Conservation (phyloP, 208 protist genomes). For the Leishmania major region DNA sequence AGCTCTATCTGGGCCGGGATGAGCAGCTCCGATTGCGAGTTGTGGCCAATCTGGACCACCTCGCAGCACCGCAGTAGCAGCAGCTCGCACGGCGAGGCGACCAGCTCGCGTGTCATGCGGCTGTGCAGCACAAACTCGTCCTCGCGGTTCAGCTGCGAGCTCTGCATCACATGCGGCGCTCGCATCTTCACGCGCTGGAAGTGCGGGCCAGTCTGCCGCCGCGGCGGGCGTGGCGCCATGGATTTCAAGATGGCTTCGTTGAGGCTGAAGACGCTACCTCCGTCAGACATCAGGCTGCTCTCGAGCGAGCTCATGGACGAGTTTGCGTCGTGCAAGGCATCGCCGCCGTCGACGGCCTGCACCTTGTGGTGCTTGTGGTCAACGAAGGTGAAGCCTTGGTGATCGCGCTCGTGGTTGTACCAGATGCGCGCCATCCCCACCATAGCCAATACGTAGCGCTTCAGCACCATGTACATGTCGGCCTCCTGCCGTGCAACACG, state of each 20-base stretch:
- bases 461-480: slow-evolving; percentile 85
- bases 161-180: slow-evolving; percentile 34
- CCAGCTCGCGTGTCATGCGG: slow-evolving; percentile 79
- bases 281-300: slow-evolving; percentile 56
- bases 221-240: slow-evolving; percentile 63
- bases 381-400: slow-evolving; percentile 66
- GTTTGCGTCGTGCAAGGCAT: slow-evolving; percentile 9
- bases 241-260: slow-evolving; percentile 80
- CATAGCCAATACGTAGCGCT: slow-evolving; percentile 84
- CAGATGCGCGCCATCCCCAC: slow-evolving; percentile 80
- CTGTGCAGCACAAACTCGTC: slow-evolving; percentile 85
- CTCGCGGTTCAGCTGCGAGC: slow-evolving; percentile 35
- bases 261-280: slow-evolving; percentile 71
- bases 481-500: slow-evolving; percentile 75
- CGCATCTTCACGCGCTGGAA: slow-evolving; percentile 54
- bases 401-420: slow-evolving; percentile 80
- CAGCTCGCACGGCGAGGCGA: slow-evolving; percentile 82
- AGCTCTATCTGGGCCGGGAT: slow-evolving; percentile 78
- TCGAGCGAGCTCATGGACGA: slow-evolving; percentile 56
- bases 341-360: slow-evolving; percentile 23
- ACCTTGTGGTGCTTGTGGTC: slow-evolving; percentile 38
- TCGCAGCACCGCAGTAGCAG: slow-evolving; percentile 86
- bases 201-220: slow-evolving; percentile 57
- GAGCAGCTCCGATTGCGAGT: slow-evolving; percentile 84
- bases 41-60: slow-evolving; percentile 82